Evolutionary conservation across 177 flowering plant genomes (phyloP), one percentile per base, ranked within the genome.

Genomic region (Vitis hybrid): DNA sequence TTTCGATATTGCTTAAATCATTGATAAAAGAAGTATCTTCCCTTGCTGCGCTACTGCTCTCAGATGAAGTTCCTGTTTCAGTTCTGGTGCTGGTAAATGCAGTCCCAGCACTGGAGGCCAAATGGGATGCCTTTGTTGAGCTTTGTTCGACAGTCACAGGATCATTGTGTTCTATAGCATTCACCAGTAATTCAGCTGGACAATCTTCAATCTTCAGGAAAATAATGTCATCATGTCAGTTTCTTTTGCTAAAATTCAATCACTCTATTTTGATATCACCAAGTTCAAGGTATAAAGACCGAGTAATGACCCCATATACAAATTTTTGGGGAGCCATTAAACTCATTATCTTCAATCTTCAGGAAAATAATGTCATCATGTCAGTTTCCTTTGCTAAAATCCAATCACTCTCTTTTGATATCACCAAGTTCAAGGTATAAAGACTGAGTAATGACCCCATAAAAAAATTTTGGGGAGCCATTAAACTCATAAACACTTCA

Each of bases 161-260:
- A 74, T 51, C 62, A 62, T 62, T 62, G 63, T 60, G 70, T 60
- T 70, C 82, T 51, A 72, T 60, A 76, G 85, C 70, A 76, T 67
- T 75, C 39, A 72, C 77, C 62, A 74, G 62, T 62, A 59, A 49
- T 61, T 74, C 81, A 69, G 69, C 74, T 29, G 82, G 72, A 80
- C 70, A 70, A 26, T 86, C 81, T 77, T 88, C 87, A 77, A 82
- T 75, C 94, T 90, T 74, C 70, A 69, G 56, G 16, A 16, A 56
- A 79, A 68, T 33, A 62, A 71, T 9, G 9, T 31, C 55, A 75
- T 5, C 3, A n/a, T 18, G 62, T 77, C 63, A 74, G 15, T 19
- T 1, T n/a, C 56, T 52, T 2, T 55, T 19, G 16, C 33, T 15
- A 16, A 71, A 63, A 39, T 4, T 51, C 57, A 56, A 39, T 39